Percentiles rank a stretch among this genome's conserved stretches.
phyloP scores from a whole-genome alignment of 208 protist genomes.

The Crithidia sp. region DNA sequence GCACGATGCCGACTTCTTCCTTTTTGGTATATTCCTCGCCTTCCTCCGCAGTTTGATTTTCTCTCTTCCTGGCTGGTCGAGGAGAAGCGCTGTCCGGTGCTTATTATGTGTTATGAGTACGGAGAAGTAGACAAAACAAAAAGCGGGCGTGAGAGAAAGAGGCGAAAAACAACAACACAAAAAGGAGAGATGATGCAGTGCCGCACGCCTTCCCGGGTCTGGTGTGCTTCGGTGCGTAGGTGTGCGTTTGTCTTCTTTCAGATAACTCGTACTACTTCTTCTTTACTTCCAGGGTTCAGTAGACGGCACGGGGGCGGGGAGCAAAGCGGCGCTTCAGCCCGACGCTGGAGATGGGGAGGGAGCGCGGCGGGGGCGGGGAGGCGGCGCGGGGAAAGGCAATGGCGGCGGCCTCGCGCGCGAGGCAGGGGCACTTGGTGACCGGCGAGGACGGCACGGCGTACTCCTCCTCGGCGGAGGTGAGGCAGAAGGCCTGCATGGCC shows the following conservation, averaged over 20 bases:
- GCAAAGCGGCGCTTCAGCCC: slow-evolving; percentile 14
- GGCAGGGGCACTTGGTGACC: slow-evolving; percentile 9
- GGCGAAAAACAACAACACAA: background rate
- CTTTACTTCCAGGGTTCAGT: background rate
- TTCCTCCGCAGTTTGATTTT: background rate
- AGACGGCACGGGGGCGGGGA: slow-evolving; percentile 10
- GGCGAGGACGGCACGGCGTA: slow-evolving; percentile 1
- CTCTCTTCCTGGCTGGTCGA: no score
- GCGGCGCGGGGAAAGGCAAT: slow-evolving; percentile 1
- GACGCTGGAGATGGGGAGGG: background rate
- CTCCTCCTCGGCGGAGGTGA: slow-evolving; percentile 36
- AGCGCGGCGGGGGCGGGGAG: background rate
- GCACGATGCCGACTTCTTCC: no score
- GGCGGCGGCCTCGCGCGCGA: background rate
- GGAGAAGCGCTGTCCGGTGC: no score
- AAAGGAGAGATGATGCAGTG: background rate
- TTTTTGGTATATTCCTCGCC: background rate
- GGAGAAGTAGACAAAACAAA: no score
- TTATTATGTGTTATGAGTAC: no score
- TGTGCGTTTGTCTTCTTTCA: background rate
- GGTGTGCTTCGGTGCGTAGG: background rate
- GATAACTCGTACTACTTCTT: background rate
- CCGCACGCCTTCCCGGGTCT: no score
- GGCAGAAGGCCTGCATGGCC: slow-evolving; percentile 76
- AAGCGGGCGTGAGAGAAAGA: no score